A percentile compares a stretch with the other conserved stretches of the same genome.
These are phyloP conservation scores for Gonapodya prolifera DNA, from an alignment of 192 early-diverging fungal genomes.

Conservation along the genomic window DNA sequence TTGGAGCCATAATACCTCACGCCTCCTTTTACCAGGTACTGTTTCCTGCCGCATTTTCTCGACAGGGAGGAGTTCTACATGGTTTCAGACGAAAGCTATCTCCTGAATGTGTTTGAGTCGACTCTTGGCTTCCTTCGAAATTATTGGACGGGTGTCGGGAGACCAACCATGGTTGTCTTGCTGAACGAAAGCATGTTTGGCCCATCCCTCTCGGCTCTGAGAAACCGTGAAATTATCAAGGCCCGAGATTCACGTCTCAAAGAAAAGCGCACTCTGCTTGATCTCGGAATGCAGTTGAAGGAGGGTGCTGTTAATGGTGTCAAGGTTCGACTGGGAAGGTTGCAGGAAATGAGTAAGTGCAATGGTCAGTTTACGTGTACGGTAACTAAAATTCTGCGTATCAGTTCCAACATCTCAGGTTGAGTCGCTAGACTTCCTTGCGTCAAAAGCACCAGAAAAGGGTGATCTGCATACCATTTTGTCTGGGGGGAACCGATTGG, in stretches of 20 bases:
- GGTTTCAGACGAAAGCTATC: conserved; percentile 71
- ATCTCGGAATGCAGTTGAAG: neutral
- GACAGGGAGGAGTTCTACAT: conserved; percentile 77
- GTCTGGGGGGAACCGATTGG: no score
- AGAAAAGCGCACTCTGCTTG: neutral
- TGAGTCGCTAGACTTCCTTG: conserved; percentile 70
- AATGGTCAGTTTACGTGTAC: no score
- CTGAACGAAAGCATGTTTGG: conserved; percentile 73
- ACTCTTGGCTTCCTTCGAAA: conserved; percentile 67
- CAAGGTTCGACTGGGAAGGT: conserved; percentile 59
- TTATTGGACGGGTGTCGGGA: no score
- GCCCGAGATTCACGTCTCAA: no score
- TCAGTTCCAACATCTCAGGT: conserved; percentile 66
- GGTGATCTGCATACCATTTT: no score
- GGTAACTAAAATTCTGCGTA: no score
- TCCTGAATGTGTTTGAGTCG: conserved; percentile 63
- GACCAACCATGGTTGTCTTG: conserved; percentile 65
- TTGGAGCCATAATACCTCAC: no score
- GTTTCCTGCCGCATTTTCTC: conserved; percentile 79
- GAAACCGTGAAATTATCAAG: no score
- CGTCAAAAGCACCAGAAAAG: no score
- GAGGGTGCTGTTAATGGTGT: conserved; percentile 26
- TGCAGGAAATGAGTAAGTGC: conserved; percentile 65
- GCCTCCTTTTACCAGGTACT: no score
- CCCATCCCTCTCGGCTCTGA: no score